Evolutionary conservation across 2,329 filamentous ascomycete genomes (phyloP).

Genomic region (Neopestalotiopsis sp.): DNA sequence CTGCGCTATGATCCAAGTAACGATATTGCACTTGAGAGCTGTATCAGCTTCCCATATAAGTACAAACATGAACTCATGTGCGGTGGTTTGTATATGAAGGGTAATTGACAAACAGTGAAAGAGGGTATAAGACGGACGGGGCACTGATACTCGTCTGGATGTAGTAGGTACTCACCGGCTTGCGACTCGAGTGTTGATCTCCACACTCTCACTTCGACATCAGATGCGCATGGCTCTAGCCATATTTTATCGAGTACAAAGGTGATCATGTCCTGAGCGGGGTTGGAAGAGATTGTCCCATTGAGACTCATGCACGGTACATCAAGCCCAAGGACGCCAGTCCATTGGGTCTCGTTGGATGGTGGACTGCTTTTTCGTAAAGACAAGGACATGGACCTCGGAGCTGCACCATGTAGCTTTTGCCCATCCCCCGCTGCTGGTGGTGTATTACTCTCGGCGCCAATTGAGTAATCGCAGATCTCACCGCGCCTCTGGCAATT

Average conservation of each 20-base stretch:
- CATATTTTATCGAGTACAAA: constrained; percentile 24
- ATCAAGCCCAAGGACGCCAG: background rate
- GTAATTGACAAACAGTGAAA: too few relatives aligned
- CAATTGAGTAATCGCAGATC: constrained; percentile 26
- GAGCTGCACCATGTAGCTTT: background rate
- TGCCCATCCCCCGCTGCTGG: background rate
- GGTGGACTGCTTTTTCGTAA: background rate
- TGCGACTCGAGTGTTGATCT: background rate
- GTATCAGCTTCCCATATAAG: too few relatives aligned
- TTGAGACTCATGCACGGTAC: background rate
- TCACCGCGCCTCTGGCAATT: constrained; percentile 31
- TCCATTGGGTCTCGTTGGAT: background rate
- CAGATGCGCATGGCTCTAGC: constrained; percentile 21
- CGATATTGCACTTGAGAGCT: constrained; percentile 6
- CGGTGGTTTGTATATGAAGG: too few relatives aligned
- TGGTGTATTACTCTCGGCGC: background rate
- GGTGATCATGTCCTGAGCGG: constrained; percentile 11
- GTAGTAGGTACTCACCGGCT: background rate
- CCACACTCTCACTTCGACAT: constrained; percentile 13
- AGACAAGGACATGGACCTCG: background rate
- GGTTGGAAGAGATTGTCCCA: background rate
- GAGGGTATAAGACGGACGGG: too few relatives aligned
- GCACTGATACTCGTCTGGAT: too few relatives aligned
- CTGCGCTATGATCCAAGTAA: constrained; percentile 27
- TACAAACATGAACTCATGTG: too few relatives aligned